Evolutionary conservation across 805 yeast species (phyloP).

Genomic region (Candida chilensis): DNA sequence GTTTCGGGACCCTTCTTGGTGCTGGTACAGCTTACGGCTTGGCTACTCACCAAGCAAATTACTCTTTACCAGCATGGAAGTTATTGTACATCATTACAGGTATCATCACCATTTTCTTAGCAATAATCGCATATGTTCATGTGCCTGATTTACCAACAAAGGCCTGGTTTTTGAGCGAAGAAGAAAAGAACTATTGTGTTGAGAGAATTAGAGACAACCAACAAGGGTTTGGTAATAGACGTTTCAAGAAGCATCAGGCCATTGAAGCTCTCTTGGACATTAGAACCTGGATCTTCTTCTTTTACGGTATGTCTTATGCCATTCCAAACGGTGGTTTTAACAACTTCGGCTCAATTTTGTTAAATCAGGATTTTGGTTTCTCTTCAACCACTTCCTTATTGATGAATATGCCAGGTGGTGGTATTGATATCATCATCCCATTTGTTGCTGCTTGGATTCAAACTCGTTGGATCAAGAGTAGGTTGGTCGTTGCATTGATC

Average conservation of each 20-base stretch:
- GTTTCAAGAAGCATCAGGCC: slow-evolving; percentile 46
- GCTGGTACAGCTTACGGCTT: slow-evolving; percentile 49
- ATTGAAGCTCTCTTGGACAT: slow-evolving; percentile 40
- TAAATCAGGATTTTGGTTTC: slow-evolving; percentile 32
- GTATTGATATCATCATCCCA: not conserved
- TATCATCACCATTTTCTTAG: slow-evolving; percentile 41
- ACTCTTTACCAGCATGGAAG: slow-evolving; percentile 48
- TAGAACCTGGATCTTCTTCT: slow-evolving; percentile 38
- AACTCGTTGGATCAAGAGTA: slow-evolving; percentile 11
- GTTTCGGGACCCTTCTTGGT: slow-evolving; percentile 39
- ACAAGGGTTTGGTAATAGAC: slow-evolving; percentile 49
- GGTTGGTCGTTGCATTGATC: slow-evolving; percentile 11
- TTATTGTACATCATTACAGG: slow-evolving; percentile 54
- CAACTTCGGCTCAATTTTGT: slow-evolving; percentile 34
- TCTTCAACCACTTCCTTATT: slow-evolving; percentile 1
- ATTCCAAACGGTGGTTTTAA: slow-evolving; percentile 50
- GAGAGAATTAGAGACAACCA: slow-evolving; percentile 44
- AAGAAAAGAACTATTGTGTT: slow-evolving; percentile 37
- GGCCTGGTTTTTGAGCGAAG: slow-evolving; percentile 20
- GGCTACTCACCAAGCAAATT: slow-evolving; percentile 22
- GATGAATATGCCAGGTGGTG: slow-evolving; percentile 1
- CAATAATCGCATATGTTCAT: slow-evolving; percentile 34
- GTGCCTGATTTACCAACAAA: slow-evolving; percentile 46
- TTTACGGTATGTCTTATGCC: slow-evolving; percentile 22
- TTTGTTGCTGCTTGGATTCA: too few species aligned